Percentiles rank a stretch among this genome's conserved stretches.
These are phyloP conservation scores for Skeletonema grethae DNA, from an alignment of 108 stramenopile species.

Conservation along the genomic window DNA sequence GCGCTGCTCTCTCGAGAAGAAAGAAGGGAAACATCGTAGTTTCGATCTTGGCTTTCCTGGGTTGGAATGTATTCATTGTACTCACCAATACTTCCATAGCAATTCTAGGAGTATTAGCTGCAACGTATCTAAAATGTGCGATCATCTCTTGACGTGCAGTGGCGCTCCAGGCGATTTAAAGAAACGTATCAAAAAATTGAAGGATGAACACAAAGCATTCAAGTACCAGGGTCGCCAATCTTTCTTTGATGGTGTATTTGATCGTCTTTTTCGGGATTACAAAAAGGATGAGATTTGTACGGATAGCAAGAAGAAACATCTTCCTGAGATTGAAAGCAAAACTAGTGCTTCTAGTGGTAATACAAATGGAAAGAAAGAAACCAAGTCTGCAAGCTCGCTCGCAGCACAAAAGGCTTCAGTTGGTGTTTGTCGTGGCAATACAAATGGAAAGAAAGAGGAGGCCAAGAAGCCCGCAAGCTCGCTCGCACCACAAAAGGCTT, in stretches of 20 bases:
- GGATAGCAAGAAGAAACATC: background rate
- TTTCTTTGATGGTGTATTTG: background rate
- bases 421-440: background rate
- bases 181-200: background rate
- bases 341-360: background rate
- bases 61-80: background rate
- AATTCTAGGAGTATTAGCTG: background rate
- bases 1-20: background rate
- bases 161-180: background rate
- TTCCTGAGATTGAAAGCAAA: background rate
- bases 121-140: background rate
- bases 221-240: background rate
- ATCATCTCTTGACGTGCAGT: background rate
- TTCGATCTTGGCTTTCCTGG: background rate
- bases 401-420: background rate
- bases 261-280: background rate
- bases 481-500: background rate
- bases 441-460: background rate
- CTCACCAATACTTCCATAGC: background rate
- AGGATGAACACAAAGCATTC: background rate
- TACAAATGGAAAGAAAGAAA: background rate
- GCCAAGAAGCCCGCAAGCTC: background rate
- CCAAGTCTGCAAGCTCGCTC: background rate
- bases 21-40: background rate
- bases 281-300: background rate